phyloP scores from a whole-genome alignment of 208 protist species.

The Leptomonas seymouri region DNA sequence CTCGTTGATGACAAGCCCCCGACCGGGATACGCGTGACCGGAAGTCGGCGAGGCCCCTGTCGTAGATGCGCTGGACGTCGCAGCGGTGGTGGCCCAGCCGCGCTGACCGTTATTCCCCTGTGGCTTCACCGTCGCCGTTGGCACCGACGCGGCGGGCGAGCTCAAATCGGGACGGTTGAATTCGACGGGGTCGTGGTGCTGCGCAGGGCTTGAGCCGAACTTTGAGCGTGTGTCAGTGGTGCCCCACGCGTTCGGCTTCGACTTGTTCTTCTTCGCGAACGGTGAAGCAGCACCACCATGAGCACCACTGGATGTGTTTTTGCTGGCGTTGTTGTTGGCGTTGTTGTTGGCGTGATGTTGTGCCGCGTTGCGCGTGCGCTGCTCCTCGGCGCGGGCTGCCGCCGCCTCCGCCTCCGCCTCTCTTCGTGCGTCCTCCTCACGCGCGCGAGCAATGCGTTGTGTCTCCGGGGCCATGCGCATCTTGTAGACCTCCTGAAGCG shows the following conservation, averaged over 20 bases:
- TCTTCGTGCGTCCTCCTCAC: conserved; percentile 56
- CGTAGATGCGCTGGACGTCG: conserved; percentile 7
- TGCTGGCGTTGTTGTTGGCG: conserved; percentile 4
- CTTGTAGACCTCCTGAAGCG: conserved; percentile 71
- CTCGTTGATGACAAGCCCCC: conserved; percentile 40
- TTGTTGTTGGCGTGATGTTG: conserved; percentile 1
- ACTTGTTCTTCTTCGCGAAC: conserved; percentile 35
- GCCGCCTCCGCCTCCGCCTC: conserved; percentile 38
- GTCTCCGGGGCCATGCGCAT: conserved; percentile 79
- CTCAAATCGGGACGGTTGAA: not conserved
- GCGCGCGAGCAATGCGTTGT: conserved; percentile 42
- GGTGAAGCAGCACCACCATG: not conserved
- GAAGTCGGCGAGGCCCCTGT: conserved; percentile 7
- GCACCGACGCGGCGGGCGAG: not conserved
- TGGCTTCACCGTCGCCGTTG: conserved; percentile 9
- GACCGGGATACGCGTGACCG: conserved; percentile 3
- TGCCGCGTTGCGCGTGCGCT: conserved; percentile 9
- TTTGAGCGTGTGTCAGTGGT: conserved; percentile 28
- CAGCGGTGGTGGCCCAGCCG: conserved; percentile 7
- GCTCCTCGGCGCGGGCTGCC: conserved; percentile 26
- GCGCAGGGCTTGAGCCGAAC: conserved; percentile 18
- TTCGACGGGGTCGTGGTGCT: conserved; percentile 14
- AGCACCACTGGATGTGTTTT: conserved; percentile 1
- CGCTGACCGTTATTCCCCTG: conserved; percentile 18
- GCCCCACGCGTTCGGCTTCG: conserved; percentile 51